Base-by-base conservation (phyloP, 768 basidiomycete genomes). In the Mycena crocata region DNA sequence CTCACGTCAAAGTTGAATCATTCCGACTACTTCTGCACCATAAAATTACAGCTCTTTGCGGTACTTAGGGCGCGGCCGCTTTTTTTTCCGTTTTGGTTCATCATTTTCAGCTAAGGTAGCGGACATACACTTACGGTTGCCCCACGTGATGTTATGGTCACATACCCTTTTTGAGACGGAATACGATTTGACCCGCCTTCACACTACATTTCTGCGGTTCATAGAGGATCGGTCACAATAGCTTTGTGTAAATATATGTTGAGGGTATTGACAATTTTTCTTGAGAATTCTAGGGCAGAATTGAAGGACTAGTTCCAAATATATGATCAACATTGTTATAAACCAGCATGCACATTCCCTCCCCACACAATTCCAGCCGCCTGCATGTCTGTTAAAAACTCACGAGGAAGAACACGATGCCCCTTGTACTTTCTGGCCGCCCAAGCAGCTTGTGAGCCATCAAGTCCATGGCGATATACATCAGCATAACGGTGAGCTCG, bases 171-270 rank as follows among this genome's bases (percentile, higher is more conserved):
- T 52, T 52, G 32, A 34, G 51, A 52, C n/a, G 30, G 26, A 28
- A n/a, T 30, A 28, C 48, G 48, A 13, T 28, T 55, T 39, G 35
- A 40, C 23, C 31, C 2, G 26, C 39, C 55, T 57, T 44, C 32
- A 14, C 17, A 42, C 55, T 15, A 57, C 40, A 21, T 32, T 30
- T 44, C 40, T 4, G 40, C 5, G 9, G 13, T 19, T 44, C 44
- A 57, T 57, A 3, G 10, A 57, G 23, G 44, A 31, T 57, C 55
- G 17, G 55, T n/a, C 24, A n/a, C 55, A 57, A 57, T 40, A 57
- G 55, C 12, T 6, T 57, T 44, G 42, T 44, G 42, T 44, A 21
- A 13, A 44, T 44, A 23, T 44, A 44, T 44, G 42, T 21, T 44
- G 42, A 44, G 42, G 12, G 42, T 44, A 44, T 13, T 44, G 7